Conservation (phyloP, 2,329 filamentous ascomycete genomes). For the Lasiodiplodia hormozganensis region DNA sequence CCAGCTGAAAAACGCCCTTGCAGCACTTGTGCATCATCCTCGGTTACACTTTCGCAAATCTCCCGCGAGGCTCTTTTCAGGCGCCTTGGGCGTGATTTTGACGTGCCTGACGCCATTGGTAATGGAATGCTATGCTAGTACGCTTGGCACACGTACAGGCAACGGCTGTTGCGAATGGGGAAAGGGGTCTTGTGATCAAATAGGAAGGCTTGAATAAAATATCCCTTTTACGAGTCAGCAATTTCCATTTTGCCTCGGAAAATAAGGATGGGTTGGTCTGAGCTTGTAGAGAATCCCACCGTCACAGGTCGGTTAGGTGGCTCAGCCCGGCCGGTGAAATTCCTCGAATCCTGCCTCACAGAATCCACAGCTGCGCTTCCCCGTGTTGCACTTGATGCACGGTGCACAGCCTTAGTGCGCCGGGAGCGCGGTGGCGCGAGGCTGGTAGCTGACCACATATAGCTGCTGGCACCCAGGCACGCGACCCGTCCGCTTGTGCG, state of each 20-base stretch:
- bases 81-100: too few species aligned
- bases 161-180: background rate
- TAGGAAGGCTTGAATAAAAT: background rate
- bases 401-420: background rate
- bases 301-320: background rate
- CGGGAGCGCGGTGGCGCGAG: background rate
- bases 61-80: too few species aligned
- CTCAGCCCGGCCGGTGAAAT: background rate
- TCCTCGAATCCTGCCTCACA: background rate
- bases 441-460: background rate
- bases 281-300: background rate
- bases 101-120: constrained; percentile 1
- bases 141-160: background rate
- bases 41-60: too few species aligned
- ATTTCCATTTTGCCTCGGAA: background rate
- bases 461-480: background rate
- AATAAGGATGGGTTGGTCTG: background rate
- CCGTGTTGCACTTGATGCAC: background rate
- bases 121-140: background rate
- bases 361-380: background rate
- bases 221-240: background rate
- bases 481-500: constrained; percentile 16
- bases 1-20: too few species aligned
- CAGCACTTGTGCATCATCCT: too few species aligned
- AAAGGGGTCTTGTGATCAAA: background rate